Conservation (phyloP, 2,329 filamentous ascomycete species). For the Colletotrichum filicis region DNA sequence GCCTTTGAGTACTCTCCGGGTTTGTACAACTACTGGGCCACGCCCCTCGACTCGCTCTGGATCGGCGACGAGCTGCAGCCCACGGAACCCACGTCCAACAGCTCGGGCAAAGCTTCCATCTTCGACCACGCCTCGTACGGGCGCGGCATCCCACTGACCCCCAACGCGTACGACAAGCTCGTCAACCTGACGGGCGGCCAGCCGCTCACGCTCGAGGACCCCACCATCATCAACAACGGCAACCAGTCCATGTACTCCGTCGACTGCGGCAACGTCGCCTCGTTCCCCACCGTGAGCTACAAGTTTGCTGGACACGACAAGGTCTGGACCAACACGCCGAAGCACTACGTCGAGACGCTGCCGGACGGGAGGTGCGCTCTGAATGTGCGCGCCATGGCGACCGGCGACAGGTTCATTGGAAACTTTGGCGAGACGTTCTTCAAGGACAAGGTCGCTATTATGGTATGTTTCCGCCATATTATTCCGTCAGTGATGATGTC, state of each 20-base stretch:
- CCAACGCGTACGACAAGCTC: slow-evolving; percentile 35
- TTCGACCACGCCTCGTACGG: slow-evolving; percentile 38
- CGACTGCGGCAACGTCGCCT: slow-evolving; percentile 29
- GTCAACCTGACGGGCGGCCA: slow-evolving; percentile 31
- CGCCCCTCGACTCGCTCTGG: slow-evolving; percentile 30
- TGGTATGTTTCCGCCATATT: background rate
- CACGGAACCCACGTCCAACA: slow-evolving; percentile 30
- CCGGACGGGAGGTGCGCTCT: slow-evolving; percentile 35
- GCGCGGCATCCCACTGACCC: slow-evolving; percentile 33
- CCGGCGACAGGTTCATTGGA: slow-evolving; percentile 36
- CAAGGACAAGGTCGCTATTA: slow-evolving; percentile 37
- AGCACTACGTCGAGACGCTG: slow-evolving; percentile 35
- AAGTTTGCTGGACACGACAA: slow-evolving; percentile 7
- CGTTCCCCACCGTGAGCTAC: background rate
- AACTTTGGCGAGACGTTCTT: slow-evolving; percentile 38
- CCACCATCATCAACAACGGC: slow-evolving; percentile 36
- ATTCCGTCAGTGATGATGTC: background rate
- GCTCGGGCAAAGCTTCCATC: slow-evolving; percentile 35
- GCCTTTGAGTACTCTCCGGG: slow-evolving; percentile 35
- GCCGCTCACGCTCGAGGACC: slow-evolving; percentile 27
- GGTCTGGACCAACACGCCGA: slow-evolving; percentile 29
- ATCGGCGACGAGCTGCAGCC: slow-evolving; percentile 36
- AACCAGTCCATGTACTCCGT: slow-evolving; percentile 34
- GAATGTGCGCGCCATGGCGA: slow-evolving; percentile 35
- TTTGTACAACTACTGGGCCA: slow-evolving; percentile 38